These are phyloP conservation scores for Yamadazyma jaroonii DNA, from an alignment of 1,139 yeast species.

Conservation along the genomic window DNA sequence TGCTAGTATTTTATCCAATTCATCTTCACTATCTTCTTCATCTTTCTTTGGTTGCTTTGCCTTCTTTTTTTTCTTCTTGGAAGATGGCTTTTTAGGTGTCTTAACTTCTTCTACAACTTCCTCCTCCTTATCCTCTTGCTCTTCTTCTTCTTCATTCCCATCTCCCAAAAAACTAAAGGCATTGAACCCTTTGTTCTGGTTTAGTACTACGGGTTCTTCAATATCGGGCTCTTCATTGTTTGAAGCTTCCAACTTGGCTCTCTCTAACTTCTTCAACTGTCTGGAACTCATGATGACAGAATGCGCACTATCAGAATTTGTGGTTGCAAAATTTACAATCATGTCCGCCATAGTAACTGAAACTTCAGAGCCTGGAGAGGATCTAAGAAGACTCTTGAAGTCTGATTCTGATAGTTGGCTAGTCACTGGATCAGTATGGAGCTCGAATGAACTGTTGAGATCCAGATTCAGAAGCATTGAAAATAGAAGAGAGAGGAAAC, in stretches of 20 bases:
- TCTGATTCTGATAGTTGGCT: conserved; percentile 8
- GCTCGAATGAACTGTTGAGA: neutral
- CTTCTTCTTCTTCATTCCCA: conserved; percentile 28
- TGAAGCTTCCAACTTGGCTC: conserved; percentile 5
- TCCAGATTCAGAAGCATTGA: conserved; percentile 4
- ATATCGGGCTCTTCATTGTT: conserved; percentile 3
- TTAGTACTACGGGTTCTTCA: conserved; percentile 15
- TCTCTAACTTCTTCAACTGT: conserved; percentile 54
- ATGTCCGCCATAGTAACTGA: conserved; percentile 1
- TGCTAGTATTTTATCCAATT: conserved; percentile 38
- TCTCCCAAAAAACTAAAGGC: conserved; percentile 54
- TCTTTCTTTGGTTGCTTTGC: conserved; percentile 19
- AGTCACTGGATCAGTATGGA: neutral
- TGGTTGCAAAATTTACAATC: conserved; percentile 7
- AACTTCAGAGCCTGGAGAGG: neutral
- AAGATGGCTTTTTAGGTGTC: neutral
- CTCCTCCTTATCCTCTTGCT: conserved; percentile 16
- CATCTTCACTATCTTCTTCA: conserved; percentile 34
- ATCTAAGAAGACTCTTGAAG: conserved; percentile 3
- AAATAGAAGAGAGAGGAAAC: neutral
- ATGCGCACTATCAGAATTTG: conserved; percentile 1
- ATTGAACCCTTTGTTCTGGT: conserved; percentile 33
- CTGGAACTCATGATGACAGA: conserved; percentile 55
- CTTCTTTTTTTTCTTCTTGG: conserved; percentile 18
- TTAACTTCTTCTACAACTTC: neutral